Evolutionary conservation across 768 basidiomycete species (phyloP).

Genomic region (Macrolepiota albuminosa): DNA sequence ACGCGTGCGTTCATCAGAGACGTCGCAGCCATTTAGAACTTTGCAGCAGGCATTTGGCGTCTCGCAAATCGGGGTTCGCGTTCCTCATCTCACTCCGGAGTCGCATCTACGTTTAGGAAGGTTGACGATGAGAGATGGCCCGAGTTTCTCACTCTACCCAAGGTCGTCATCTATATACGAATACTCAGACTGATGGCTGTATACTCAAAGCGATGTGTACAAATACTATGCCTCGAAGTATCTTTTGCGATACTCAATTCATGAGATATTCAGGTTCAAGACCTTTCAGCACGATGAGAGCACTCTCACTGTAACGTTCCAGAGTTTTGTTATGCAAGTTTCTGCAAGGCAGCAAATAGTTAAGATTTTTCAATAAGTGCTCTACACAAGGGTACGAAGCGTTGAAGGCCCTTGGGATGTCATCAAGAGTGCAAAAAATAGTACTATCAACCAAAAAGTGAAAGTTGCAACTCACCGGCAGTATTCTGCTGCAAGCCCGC

Average conservation of each 20-base stretch:
- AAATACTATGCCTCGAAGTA: no score
- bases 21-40: neutral
- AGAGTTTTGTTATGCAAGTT: no score
- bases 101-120: neutral
- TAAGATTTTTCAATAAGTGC: no score
- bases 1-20: neutral
- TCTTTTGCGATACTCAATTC: no score
- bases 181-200: neutral
- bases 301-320: no score
- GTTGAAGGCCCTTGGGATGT: neutral
- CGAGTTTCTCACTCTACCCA: slow-evolving; percentile 4
- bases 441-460: neutral
- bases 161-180: neutral
- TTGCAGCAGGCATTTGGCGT: slow-evolving; percentile 4
- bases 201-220: neutral
- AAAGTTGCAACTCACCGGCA: neutral
- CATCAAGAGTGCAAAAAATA: neutral
- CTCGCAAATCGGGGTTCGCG: neutral
- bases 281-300: no score
- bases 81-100: neutral
- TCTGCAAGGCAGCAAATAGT: no score
- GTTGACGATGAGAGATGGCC: neutral
- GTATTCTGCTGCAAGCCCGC: neutral
- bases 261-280: no score
- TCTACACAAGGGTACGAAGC: neutral